Conservation (phyloP, 305 asterid genomes). For the Solanum hybrid region DNA sequence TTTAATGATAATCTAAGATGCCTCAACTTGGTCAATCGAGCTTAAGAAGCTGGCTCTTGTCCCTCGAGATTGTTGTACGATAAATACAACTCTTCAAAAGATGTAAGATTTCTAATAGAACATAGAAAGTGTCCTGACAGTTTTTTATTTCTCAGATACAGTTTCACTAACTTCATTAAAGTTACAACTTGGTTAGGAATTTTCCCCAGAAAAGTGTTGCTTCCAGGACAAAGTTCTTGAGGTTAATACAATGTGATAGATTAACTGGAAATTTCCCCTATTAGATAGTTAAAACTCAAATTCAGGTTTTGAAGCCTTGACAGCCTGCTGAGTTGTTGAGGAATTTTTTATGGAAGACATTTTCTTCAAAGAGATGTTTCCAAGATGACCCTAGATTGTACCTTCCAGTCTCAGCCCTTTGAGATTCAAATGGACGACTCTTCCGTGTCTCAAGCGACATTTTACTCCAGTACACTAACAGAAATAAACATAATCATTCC, state of each 20-base stretch:
- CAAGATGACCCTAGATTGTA: conserved; percentile 17
- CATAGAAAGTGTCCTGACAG: conserved; percentile 28
- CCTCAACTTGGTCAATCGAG: too few relatives aligned
- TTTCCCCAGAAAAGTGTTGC: conserved; percentile 1
- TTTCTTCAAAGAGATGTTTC: conserved; percentile 26
- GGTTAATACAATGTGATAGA: conserved; percentile 11
- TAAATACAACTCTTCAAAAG: background rate
- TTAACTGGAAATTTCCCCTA: too few relatives aligned
- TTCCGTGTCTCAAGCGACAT: conserved; percentile 5
- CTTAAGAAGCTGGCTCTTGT: background rate
- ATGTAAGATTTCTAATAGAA: conserved; percentile 31
- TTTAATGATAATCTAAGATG: too few relatives aligned
- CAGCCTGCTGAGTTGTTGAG: conserved; percentile 17
- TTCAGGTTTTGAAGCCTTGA: conserved; percentile 18
- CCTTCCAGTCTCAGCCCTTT: conserved; percentile 10
- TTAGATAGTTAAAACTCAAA: too few relatives aligned
- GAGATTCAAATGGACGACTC: conserved; percentile 12
- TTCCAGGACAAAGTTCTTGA: conserved; percentile 11
- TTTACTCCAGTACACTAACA: conserved; percentile 32
- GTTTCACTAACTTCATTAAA: too few relatives aligned
- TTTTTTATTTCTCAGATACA: conserved; percentile 25
- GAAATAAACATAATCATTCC: conserved; percentile 31
- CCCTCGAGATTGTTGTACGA: conserved; percentile 4
- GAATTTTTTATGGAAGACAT: conserved; percentile 23
- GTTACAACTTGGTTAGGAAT: conserved; percentile 18